Evolutionary conservation across 345 rosid species (phyloP), one percentile per base, ranked within the genome.

Genomic region (Acer campestre): DNA sequence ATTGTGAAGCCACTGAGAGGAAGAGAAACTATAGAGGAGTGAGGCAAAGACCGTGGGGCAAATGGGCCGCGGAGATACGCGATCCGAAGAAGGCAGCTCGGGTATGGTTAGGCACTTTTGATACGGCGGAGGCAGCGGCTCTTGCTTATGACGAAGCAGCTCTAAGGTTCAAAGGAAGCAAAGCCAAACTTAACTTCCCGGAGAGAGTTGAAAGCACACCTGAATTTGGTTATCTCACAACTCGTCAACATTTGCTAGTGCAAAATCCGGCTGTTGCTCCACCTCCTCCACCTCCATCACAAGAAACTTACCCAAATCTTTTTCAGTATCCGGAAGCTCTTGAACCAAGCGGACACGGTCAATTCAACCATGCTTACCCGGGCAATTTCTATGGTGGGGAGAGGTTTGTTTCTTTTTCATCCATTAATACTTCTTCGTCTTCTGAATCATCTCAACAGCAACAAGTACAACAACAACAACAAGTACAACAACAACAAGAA

Each of bases 101-200:
- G 3, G 85, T 86, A 1, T 89, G 92, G 92, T 87, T 92, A 4
- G 97, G 97, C 16, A 92, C 97, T 10, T 92, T 92, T 63, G 90
- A 89, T 51, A 90, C 97, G 0, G 94, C 92, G 1, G 97, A 92
- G 77, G 92, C 90, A 0, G 97, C 97, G 0, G 97, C 97, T 7
- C 81, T 89, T 55, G 97, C 95, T 31, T 92, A 92, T 35, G 97
- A 92, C 73, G 89, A 90, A 74, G 97, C 97, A 0, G 97, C 97
- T 66, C 93, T 92, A 9, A 82, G 90, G 81, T 92, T 92, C 84
- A 92, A 91, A 86, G 97, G 95, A 75, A 85, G 92, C 89, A 90
- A 88, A 84, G 95, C 97, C 2, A 91, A 92, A 80, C 93, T 92
- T n/a, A 92, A 92, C 68, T 90, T 90, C 85, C 94, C 93, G 0